phyloP scores from a whole-genome alignment of 345 rosid genomes.

The Eucalyptus erythrocorys region DNA sequence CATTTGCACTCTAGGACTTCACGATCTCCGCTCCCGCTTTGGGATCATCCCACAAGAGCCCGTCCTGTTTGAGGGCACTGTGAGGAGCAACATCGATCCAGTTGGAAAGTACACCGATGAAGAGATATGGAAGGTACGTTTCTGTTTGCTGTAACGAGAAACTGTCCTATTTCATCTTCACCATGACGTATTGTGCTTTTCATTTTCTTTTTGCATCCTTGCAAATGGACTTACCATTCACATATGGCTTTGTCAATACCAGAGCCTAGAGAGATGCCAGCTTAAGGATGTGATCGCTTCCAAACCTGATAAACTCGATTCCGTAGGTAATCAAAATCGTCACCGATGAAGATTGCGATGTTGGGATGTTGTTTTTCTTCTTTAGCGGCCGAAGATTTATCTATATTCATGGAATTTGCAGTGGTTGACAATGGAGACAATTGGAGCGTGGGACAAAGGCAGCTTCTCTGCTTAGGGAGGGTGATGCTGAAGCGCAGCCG shows the following conservation, averaged over 20 bases:
- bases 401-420: not conserved
- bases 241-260: not conserved
- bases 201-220: not conserved
- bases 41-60: slow-evolving; percentile 99
- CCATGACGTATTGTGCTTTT: not conserved
- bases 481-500: slow-evolving; percentile 82
- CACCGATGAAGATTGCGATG: not conserved
- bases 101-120: slow-evolving; percentile 66
- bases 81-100: slow-evolving; percentile 90
- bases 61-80: slow-evolving; percentile 92
- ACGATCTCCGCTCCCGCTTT: slow-evolving; percentile 82
- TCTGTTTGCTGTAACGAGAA: not conserved
- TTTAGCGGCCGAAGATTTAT: not conserved
- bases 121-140: slow-evolving; percentile 78
- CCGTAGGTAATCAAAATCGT: slow-evolving; percentile 30
- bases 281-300: slow-evolving; percentile 63
- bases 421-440: slow-evolving; percentile 94
- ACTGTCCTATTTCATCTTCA: not conserved
- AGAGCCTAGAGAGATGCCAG: slow-evolving; percentile 93
- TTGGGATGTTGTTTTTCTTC: not conserved
- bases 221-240: not conserved
- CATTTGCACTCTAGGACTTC: slow-evolving; percentile 64
- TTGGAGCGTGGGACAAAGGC: slow-evolving; percentile 99
- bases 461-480: slow-evolving; percentile 83
- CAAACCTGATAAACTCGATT: slow-evolving; percentile 76